Evolutionary conservation across 805 yeast genomes (phyloP).

Genomic region (Hanseniaspora mollemarum): DNA sequence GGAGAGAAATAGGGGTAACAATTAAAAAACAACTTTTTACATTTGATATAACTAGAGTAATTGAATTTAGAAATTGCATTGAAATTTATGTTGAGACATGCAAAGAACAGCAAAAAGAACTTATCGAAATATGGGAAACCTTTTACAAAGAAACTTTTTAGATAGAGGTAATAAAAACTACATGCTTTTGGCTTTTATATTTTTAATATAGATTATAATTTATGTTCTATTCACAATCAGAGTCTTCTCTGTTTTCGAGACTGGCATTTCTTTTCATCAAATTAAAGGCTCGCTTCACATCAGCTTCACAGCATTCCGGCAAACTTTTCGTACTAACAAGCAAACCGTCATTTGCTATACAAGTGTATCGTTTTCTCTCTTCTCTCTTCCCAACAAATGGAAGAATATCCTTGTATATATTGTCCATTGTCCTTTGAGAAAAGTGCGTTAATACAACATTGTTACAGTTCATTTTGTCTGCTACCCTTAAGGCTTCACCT

Average conservation of each 20-base stretch:
- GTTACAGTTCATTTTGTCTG: slow-evolving; percentile 58
- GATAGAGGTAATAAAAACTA: not conserved
- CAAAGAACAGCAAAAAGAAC: slow-evolving; percentile 86
- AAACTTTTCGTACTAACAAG: slow-evolving; percentile 28
- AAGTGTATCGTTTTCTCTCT: slow-evolving; percentile 20
- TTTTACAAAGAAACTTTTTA: slow-evolving; percentile 51
- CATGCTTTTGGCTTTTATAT: not conserved
- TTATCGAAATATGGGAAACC: slow-evolving; percentile 77
- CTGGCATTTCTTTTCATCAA: not conserved
- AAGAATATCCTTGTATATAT: slow-evolving; percentile 36
- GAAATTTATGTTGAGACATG: slow-evolving; percentile 85
- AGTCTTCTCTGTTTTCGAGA: not conserved
- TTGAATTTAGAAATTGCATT: slow-evolving; percentile 76
- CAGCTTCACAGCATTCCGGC: slow-evolving; percentile 32
- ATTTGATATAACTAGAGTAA: slow-evolving; percentile 65
- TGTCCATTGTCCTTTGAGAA: slow-evolving; percentile 48
- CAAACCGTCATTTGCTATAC: slow-evolving; percentile 62
- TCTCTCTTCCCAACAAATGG: slow-evolving; percentile 35
- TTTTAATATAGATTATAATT: not conserved
- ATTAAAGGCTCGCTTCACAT: slow-evolving; percentile 25
- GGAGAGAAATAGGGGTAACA: slow-evolving; percentile 50
- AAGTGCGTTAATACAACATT: slow-evolving; percentile 78
- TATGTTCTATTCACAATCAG: not conserved
- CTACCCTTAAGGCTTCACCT: slow-evolving; percentile 68
- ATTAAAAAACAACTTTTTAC: slow-evolving; percentile 54